Conservation (phyloP, 2,329 filamentous ascomycete genomes). For the Aaosphaeria pasadenensis region DNA sequence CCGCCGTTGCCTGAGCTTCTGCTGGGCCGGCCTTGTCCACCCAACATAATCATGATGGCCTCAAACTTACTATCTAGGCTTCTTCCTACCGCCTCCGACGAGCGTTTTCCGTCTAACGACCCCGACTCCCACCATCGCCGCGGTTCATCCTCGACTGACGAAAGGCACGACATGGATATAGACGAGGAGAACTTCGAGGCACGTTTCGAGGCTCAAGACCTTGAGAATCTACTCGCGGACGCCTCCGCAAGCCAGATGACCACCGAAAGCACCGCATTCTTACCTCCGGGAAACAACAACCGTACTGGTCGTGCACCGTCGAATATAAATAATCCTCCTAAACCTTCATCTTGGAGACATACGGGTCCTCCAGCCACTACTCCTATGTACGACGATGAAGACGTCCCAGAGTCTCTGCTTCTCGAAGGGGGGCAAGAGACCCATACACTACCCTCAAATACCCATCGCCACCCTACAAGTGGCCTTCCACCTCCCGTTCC, state of each 20-base stretch:
- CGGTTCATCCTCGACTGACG: conserved; percentile 29
- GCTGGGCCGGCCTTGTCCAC: neutral
- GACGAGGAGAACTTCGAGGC: conserved; percentile 50
- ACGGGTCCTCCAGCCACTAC: conserved; percentile 14
- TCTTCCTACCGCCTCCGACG: conserved; percentile 47
- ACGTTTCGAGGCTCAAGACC: conserved; percentile 55
- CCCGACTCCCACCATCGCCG: conserved; percentile 16
- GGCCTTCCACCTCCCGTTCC: conserved; percentile 42
- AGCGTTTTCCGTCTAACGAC: conserved; percentile 44
- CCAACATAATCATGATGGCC: conserved; percentile 46
- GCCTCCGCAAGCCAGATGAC: conserved; percentile 48
- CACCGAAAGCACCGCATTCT: conserved; percentile 40
- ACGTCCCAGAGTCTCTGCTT: conserved; percentile 62
- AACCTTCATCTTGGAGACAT: conserved; percentile 38
- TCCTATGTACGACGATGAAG: conserved; percentile 53
- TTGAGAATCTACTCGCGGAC: conserved; percentile 55
- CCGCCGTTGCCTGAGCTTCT: conserved; percentile 22
- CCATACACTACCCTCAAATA: conserved; percentile 13
- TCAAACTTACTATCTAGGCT: conserved; percentile 54
- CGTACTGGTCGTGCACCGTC: conserved; percentile 14
- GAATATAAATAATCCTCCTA: conserved; percentile 25
- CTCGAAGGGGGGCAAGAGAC: conserved; percentile 51
- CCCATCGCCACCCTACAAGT: conserved; percentile 13
- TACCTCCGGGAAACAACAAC: conserved; percentile 27
- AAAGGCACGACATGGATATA: conserved; percentile 46